Conservation (phyloP, 2,329 filamentous ascomycete species). For the Aureobasidium subglaciale region DNA sequence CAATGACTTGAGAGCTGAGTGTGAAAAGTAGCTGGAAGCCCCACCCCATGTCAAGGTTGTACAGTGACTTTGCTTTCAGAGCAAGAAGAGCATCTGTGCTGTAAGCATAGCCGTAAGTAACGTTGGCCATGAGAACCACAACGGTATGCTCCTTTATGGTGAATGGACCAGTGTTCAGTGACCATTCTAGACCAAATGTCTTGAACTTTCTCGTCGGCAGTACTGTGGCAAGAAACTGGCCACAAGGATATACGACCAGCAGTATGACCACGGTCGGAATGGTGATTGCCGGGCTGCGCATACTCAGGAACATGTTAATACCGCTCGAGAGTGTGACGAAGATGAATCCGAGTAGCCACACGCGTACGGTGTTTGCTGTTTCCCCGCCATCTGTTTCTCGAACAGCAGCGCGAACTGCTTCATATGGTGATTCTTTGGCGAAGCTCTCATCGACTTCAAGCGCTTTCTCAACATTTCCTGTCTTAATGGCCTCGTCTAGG, state of each 20-base stretch:
- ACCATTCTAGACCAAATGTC: slow-evolving; percentile 17
- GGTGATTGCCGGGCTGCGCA: slow-evolving; percentile 24
- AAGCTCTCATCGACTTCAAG: neutral
- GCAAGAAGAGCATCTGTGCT: slow-evolving; percentile 61
- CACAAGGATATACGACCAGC: slow-evolving; percentile 74
- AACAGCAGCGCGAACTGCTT: neutral
- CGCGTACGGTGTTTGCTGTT: slow-evolving; percentile 23
- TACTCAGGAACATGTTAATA: slow-evolving; percentile 27
- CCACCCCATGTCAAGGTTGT: slow-evolving; percentile 70
- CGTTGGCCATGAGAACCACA: slow-evolving; percentile 31
- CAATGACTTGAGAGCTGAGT: slow-evolving; percentile 76
- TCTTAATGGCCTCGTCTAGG: neutral
- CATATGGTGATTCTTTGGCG: neutral
- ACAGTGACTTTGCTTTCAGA: slow-evolving; percentile 65
- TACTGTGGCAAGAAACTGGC: slow-evolving; percentile 67
- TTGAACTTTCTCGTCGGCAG: slow-evolving; percentile 47
- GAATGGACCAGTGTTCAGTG: slow-evolving; percentile 43
- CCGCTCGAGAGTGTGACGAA: slow-evolving; percentile 24
- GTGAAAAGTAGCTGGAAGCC: slow-evolving; percentile 75
- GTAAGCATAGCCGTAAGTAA: slow-evolving; percentile 19
- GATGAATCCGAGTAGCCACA: slow-evolving; percentile 28
- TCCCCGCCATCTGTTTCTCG: neutral
- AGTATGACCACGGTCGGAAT: slow-evolving; percentile 31
- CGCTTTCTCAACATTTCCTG: neutral
- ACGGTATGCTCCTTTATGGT: slow-evolving; percentile 53